Evolutionary conservation across 73 alveolate genomes (phyloP), one percentile per base, ranked within the genome.

Genomic region (Effrenium voratum): DNA sequence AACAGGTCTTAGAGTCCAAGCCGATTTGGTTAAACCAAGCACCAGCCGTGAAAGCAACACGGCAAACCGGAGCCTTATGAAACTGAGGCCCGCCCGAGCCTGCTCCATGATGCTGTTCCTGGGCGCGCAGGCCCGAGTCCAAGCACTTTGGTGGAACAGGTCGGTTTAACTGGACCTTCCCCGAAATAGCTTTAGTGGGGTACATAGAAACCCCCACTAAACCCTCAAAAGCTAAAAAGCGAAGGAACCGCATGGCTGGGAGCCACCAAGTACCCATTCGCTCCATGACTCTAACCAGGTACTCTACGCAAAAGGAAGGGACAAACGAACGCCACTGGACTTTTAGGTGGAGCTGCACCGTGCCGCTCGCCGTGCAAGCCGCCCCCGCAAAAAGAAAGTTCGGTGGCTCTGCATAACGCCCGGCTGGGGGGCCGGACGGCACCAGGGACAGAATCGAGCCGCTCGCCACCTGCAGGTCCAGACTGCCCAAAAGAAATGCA

Each of bases 371-470:
- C n/a, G n/a, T n/a, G n/a, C n/a, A n/a, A n/a, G n/a, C n/a, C n/a
- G n/a, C n/a, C n/a, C n/a, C n/a, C 72, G 16, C 72, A 57, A 57
- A 57, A 57, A 57, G 28, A 55, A 55, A 57, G n/a, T 57, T 30
- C 72, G 0, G 28, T 57, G 0, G 6, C 28, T 22, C n/a, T 30
- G 28, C 72, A 22, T 22, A 22, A 57, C 72, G n/a, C 5, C 16
- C n/a, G n/a, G 28, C 72, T 22, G 72, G 1, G 83, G 41, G 2
- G 36, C 83, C 94, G 66, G 28, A 46, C 94, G 94, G 94, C 10
- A 86, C 82, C 66, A 86, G 94, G 22, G 94, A 86, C 38, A 86
- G 94, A 34, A 86, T 86, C 24, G 94, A 86, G 28, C 83, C 73
- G 50, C 47, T 38, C 46, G 94, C 94, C 28, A 86, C 94, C 93